phyloP scores from a whole-genome alignment of 2,329 filamentous ascomycete genomes.

The Calonectria hawksworthii region DNA sequence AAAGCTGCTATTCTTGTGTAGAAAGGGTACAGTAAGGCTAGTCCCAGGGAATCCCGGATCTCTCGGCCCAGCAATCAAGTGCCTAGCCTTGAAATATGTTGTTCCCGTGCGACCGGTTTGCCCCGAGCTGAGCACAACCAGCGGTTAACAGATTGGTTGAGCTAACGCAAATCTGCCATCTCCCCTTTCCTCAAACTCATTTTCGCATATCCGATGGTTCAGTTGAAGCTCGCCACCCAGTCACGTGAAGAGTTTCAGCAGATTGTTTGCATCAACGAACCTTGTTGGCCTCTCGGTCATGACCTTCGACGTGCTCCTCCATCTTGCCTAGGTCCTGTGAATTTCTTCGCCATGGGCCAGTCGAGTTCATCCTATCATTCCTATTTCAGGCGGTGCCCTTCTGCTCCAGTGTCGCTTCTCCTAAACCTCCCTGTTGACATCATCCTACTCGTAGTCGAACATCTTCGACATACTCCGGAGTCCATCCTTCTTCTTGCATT shows the following conservation, averaged over 20 bases:
- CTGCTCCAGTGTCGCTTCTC: background rate
- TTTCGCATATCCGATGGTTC: conserved; percentile 18
- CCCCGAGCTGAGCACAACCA: no score
- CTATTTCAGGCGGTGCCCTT: background rate
- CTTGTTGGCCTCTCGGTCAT: background rate
- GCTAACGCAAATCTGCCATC: no score
- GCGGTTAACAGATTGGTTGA: no score
- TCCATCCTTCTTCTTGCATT: conserved; percentile 4
- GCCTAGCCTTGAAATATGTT: no score
- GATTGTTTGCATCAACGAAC: background rate
- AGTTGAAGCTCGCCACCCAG: background rate
- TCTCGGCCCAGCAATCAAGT: no score
- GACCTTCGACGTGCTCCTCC: background rate
- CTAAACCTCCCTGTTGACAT: background rate
- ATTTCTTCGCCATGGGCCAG: background rate
- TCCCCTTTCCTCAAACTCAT: background rate
- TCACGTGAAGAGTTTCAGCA: background rate
- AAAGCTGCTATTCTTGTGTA: no score
- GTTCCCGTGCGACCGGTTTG: no score
- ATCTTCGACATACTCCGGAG: background rate
- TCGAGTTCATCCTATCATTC: background rate
- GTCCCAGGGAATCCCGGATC: no score
- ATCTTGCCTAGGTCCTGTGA: background rate
- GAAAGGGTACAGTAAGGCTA: no score
- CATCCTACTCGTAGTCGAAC: background rate